These are phyloP conservation scores for Catharanthus roseus DNA, from an alignment of 257 asterid species.

Conservation along the genomic window DNA sequence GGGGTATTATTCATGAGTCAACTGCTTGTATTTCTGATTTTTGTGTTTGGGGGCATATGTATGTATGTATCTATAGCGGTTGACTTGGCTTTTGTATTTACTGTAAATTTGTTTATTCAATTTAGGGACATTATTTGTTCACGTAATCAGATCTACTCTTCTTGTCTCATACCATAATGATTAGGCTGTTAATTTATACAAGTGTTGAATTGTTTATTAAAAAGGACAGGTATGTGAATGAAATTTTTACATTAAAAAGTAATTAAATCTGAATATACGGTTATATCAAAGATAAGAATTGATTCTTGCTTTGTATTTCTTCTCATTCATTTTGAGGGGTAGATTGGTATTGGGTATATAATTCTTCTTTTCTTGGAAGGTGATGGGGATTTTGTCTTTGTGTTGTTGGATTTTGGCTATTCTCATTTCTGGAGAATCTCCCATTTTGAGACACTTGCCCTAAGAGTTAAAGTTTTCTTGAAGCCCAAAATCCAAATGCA, in stretches of 20 bases:
- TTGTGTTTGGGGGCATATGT: neutral
- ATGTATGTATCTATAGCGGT: slow-evolving; percentile 7
- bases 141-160: neutral
- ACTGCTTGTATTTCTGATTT: slow-evolving; percentile 5
- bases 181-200: no score
- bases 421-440: neutral
- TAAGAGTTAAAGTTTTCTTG: neutral
- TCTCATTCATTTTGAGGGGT: neutral
- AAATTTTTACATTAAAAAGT: no score
- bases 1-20: neutral
- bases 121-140: slow-evolving; percentile 6
- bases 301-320: neutral
- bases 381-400: neutral
- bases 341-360: neutral
- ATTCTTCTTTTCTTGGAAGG: neutral
- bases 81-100: neutral
- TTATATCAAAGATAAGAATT: neutral
- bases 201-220: no score
- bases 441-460: neutral
- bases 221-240: no score
- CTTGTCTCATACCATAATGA: neutral
- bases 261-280: no score
- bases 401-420: slow-evolving; percentile 1
- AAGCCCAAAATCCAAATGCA: neutral
- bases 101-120: slow-evolving; percentile 7